phyloP scores from a whole-genome alignment of 2,329 filamentous ascomycete species.

The Alternaria triticimaculans region DNA sequence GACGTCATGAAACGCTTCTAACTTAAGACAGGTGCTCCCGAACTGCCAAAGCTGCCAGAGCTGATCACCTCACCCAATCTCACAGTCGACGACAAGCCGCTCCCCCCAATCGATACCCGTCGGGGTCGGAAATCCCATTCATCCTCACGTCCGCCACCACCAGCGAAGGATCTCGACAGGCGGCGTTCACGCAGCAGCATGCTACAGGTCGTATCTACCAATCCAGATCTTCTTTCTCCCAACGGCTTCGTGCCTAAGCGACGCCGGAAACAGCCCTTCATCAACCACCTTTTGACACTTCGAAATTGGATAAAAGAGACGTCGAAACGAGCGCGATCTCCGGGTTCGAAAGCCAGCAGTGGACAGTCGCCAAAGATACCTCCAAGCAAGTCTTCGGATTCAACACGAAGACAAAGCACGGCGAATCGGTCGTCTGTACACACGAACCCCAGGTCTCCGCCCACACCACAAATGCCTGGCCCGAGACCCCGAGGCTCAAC shows the following conservation, averaged over 20 bases:
- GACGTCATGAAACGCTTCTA: slow-evolving; percentile 12
- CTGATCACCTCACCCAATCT: slow-evolving; percentile 51
- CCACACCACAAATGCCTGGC: slow-evolving; percentile 43
- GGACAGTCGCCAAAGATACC: slow-evolving; percentile 43
- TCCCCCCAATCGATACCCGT: slow-evolving; percentile 81
- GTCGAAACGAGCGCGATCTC: slow-evolving; percentile 45
- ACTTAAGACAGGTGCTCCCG: slow-evolving; percentile 62
- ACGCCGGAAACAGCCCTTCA: slow-evolving; percentile 67
- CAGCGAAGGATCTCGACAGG: slow-evolving; percentile 77
- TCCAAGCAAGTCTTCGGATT: slow-evolving; percentile 35
- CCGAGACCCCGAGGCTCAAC: slow-evolving; percentile 54
- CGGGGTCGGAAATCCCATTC: slow-evolving; percentile 77
- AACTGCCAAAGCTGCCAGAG: slow-evolving; percentile 80
- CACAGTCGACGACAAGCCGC: slow-evolving; percentile 53
- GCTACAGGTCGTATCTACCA: slow-evolving; percentile 79
- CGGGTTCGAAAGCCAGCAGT: slow-evolving; percentile 44
- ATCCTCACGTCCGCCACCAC: slow-evolving; percentile 78
- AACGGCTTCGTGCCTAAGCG: slow-evolving; percentile 63
- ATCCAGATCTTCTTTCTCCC: slow-evolving; percentile 66
- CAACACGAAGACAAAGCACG: slow-evolving; percentile 45
- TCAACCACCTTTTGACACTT: slow-evolving; percentile 70
- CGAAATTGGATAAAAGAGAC: slow-evolving; percentile 77
- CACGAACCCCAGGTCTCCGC: slow-evolving; percentile 48
- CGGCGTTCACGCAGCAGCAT: slow-evolving; percentile 82
- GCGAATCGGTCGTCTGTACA: slow-evolving; percentile 45